These are phyloP conservation scores for Prorocentrum cordatum DNA, from an alignment of 169 alveolate genomes.

Conservation along the genomic window DNA sequence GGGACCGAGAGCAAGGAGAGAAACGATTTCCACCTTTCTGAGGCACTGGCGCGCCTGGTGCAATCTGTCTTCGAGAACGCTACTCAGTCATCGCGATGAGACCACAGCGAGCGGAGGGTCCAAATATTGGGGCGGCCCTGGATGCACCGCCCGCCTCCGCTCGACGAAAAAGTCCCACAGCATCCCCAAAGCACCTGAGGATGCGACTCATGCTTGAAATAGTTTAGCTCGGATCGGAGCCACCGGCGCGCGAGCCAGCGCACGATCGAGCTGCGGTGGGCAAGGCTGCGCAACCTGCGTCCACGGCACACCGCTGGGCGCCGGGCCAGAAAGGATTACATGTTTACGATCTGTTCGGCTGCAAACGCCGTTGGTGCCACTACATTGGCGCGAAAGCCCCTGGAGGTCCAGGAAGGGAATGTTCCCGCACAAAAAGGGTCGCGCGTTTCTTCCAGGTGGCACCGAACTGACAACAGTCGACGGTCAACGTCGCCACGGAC, in stretches of 20 bases:
- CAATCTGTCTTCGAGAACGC: too few species aligned
- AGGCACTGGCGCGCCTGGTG: too few species aligned
- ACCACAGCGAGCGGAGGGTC: too few species aligned
- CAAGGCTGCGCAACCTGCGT: neutral
- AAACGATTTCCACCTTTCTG: too few species aligned
- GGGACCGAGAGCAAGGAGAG: too few species aligned
- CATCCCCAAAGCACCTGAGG: too few species aligned
- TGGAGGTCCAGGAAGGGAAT: neutral
- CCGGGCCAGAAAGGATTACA: neutral
- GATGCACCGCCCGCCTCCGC: too few species aligned
- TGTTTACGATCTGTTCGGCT: neutral
- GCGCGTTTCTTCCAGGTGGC: neutral
- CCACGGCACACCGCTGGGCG: neutral
- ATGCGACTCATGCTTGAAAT: too few species aligned
- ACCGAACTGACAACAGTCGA: slow-evolving; percentile 6
- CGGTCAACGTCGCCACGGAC: neutral
- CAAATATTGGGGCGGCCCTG: too few species aligned
- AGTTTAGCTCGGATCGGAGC: too few species aligned
- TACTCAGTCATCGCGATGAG: too few species aligned
- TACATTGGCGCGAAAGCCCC: neutral
- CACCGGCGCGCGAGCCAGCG: neutral
- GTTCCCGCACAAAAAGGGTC: neutral
- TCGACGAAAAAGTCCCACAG: too few species aligned
- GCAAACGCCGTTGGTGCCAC: neutral
- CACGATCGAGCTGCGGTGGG: neutral